Evolutionary conservation across 1,139 yeast genomes (phyloP).

Genomic region (Meyerozyma smithsonii): DNA sequence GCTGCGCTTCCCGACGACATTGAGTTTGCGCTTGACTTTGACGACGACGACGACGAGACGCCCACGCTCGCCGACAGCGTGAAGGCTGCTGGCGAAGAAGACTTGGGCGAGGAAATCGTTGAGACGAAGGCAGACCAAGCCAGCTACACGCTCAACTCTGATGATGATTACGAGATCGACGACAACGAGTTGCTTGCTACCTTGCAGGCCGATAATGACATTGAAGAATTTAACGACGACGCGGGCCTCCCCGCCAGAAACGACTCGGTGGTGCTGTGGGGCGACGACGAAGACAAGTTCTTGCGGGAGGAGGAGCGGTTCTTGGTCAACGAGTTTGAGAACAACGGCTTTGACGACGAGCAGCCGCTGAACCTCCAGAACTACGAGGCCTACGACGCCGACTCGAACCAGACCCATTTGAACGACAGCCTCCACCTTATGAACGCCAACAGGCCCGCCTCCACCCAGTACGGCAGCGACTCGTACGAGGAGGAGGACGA

Average conservation of each 20-base stretch:
- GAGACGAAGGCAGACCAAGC: not conserved
- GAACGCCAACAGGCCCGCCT: not conserved
- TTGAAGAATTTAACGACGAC: slow-evolving; percentile 35
- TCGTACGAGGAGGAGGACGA: slow-evolving; percentile 17
- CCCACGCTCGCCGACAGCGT: too few relatives aligned
- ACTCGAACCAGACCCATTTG: not conserved
- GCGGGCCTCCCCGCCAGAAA: slow-evolving; percentile 17
- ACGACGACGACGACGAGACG: slow-evolving; percentile 13
- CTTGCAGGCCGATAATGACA: slow-evolving; percentile 60
- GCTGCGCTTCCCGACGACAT: slow-evolving; percentile 46
- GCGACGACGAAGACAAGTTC: slow-evolving; percentile 47
- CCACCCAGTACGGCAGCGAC: not conserved
- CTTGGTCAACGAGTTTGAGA: slow-evolving; percentile 45
- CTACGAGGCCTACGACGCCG: not conserved
- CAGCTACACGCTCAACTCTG: slow-evolving; percentile 46
- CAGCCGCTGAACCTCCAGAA: slow-evolving; percentile 2
- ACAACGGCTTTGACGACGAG: slow-evolving; percentile 44
- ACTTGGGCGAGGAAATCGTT: not conserved
- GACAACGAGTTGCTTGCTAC: slow-evolving; percentile 68
- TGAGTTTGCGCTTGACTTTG: slow-evolving; percentile 56
- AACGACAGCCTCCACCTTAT: not conserved
- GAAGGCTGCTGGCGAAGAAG: not conserved
- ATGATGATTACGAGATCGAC: slow-evolving; percentile 67
- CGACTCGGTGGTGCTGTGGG: slow-evolving; percentile 42
- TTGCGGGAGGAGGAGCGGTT: slow-evolving; percentile 44